Conservation (phyloP, 768 basidiomycete species). For the Leccinum incarnatum region DNA sequence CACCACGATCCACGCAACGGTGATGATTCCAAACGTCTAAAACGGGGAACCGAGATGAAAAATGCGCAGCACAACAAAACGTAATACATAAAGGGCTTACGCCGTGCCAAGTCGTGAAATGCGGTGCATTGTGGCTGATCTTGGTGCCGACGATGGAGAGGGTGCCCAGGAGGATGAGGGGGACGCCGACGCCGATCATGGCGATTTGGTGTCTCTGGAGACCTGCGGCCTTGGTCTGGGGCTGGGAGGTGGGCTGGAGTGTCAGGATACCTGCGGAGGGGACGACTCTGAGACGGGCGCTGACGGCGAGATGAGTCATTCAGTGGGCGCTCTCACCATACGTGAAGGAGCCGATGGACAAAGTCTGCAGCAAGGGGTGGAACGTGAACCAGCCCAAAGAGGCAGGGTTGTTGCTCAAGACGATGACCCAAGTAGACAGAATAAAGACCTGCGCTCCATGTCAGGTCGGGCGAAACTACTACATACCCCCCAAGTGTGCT, state of each 20-base stretch:
- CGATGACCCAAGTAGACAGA: conserved; percentile 42
- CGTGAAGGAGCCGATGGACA: conserved; percentile 54
- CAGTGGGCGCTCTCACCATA: conserved; percentile 46
- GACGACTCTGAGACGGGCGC: neutral
- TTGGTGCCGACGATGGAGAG: conserved; percentile 67
- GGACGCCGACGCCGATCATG: conserved; percentile 53
- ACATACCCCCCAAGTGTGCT: neutral
- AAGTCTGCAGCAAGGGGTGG: conserved; percentile 62
- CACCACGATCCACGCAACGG: conserved; percentile 56
- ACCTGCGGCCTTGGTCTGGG: conserved; percentile 62
- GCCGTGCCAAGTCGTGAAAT: conserved; percentile 76
- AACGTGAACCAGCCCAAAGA: conserved; percentile 59
- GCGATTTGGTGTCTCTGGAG: conserved; percentile 67
- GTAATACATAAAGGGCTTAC: conserved; percentile 38
- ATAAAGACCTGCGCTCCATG: conserved; percentile 36
- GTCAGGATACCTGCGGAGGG: conserved; percentile 61
- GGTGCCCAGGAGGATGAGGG: conserved; percentile 57
- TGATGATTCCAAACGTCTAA: conserved; percentile 63
- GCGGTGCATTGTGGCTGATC: conserved; percentile 42
- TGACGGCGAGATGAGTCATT: neutral
- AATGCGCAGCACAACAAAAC: neutral
- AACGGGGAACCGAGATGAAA: neutral
- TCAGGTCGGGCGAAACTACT: conserved; percentile 2
- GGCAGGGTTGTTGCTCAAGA: conserved; percentile 45
- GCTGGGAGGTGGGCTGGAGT: conserved; percentile 69